Base-by-base conservation (phyloP, 2,329 filamentous ascomycete species). In the Grosmannia clavigera region DNA sequence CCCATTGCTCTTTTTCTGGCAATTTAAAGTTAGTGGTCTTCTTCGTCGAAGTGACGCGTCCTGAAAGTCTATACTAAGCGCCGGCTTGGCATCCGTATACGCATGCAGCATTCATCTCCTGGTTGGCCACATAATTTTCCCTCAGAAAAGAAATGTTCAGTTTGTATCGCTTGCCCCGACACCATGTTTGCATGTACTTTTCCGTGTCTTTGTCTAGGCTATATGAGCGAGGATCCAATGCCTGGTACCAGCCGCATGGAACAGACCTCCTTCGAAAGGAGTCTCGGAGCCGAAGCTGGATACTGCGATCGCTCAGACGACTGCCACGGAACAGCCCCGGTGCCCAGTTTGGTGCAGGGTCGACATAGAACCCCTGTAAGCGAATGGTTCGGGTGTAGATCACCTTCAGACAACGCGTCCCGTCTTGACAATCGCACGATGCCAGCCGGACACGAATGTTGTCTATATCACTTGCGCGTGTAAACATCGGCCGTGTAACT, bases 311-410 rank as follows among this genome's bases (percentile, higher is more conserved):
- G 19, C 19, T 33, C 12, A 5, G 22, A 22, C 51, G 58, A 3
- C 16, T 10, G 38, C 52, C 40, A 7, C 52, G 52, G 3, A 16
- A 14, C 40, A 50, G 19, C 5, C 19, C 51, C 5, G 58, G 52
- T 29, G 27, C 10, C 58, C 58, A 59, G 11, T 35, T 50, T 4
- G 40, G 40, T 3, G 51, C 51, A 25, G 40, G 38, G 10, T 59
- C n/a, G 27, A 55, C 48, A 29, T 59, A 55, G n/a, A 25, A 55
- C n/a, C 58, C 58, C 29, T 55, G 58, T 27, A 60, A n/a, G 16
- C 53, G 53, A 31, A 56, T 56, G 58, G 53, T 56, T 6, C 53
- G 52, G 11, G 53, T 60, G 58, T 60, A 60, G 53, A 60, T 40
- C 5, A 60, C 16, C 16, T 60, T 56, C 9, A 60, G 52, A 27